Percentiles rank a stretch among this genome's conserved stretches.
Conservation (phyloP, 768 basidiomycete species). For the Mycena rosella region DNA sequence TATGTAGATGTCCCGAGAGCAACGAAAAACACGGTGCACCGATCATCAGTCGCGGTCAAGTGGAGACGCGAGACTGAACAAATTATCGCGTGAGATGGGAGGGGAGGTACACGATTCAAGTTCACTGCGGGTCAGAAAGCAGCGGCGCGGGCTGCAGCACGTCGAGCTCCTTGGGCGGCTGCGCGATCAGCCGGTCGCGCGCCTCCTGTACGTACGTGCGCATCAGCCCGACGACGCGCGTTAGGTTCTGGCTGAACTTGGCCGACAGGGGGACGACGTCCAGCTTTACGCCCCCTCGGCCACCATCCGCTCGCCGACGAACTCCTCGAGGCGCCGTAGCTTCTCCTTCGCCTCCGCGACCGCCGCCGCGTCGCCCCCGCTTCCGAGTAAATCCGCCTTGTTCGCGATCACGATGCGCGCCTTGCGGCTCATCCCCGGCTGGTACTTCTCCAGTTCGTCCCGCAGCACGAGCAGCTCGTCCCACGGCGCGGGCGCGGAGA, state of each 20-base stretch:
- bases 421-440: constrained; percentile 81
- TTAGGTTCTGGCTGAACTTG: constrained; percentile 87
- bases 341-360: constrained; percentile 70
- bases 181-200: constrained; percentile 35
- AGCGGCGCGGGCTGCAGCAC: constrained; percentile 10
- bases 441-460: constrained; percentile 88
- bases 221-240: constrained; percentile 76
- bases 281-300: constrained; percentile 51
- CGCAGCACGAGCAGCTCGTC: constrained; percentile 79
- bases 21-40: too few relatives aligned
- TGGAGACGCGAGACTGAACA: background rate
- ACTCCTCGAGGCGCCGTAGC: constrained; percentile 67
- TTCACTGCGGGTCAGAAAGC: background rate
- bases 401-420: constrained; percentile 91
- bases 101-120: background rate
- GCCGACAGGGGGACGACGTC: constrained; percentile 89
- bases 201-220: constrained; percentile 70
- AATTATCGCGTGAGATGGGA: background rate
- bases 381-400: constrained; percentile 90
- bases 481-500: constrained; percentile 81
- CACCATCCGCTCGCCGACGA: constrained; percentile 63
- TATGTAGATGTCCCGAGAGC: too few relatives aligned
- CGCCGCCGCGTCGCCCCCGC: constrained; percentile 58
- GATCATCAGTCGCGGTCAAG: too few relatives aligned
- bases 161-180: constrained; percentile 33